A percentile compares a stretch with the other conserved stretches of the same genome.
Conservation (phyloP, 2,329 filamentous ascomycete genomes). For the Fusarium equiseti region DNA sequence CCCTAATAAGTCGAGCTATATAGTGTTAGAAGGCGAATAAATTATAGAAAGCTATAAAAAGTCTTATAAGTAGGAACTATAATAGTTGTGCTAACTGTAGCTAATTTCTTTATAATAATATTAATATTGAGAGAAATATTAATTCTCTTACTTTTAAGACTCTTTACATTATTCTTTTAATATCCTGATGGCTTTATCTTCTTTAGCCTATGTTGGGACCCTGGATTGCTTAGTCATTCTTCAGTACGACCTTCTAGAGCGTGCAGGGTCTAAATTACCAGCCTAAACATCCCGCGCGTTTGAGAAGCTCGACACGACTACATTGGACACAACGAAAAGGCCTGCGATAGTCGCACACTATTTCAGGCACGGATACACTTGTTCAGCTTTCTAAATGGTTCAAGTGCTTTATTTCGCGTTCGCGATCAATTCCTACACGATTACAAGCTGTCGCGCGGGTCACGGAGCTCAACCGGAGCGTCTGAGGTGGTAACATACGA, state of each 20-base stretch:
- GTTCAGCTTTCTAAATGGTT: not conserved
- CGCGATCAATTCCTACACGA: not conserved
- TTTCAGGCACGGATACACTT: not conserved
- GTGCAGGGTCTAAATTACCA: not conserved
- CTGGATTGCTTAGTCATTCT: constrained; percentile 17
- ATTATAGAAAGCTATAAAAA: not conserved
- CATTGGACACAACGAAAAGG: not conserved
- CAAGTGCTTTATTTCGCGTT: not conserved
- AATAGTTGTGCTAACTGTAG: accelerated
- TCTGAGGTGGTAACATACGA: not conserved
- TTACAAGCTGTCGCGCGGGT: constrained; percentile 10
- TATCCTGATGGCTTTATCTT: not conserved
- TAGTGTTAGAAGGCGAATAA: not conserved
- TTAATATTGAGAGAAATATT: not conserved
- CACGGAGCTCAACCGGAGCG: constrained; percentile 14
- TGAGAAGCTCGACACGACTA: not conserved
- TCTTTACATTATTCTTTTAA: not conserved
- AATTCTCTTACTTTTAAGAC: not conserved
- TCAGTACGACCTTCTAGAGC: not conserved
- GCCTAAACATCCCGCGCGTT: not conserved
- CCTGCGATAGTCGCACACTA: not conserved
- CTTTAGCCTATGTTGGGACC: not conserved
- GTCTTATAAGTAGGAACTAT: accelerated
- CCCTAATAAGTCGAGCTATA: constrained; percentile 17
- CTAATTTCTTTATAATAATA: not conserved